Conservation (phyloP, 1,284 basidiomycete species). For the Veloboletus limbatus region DNA sequence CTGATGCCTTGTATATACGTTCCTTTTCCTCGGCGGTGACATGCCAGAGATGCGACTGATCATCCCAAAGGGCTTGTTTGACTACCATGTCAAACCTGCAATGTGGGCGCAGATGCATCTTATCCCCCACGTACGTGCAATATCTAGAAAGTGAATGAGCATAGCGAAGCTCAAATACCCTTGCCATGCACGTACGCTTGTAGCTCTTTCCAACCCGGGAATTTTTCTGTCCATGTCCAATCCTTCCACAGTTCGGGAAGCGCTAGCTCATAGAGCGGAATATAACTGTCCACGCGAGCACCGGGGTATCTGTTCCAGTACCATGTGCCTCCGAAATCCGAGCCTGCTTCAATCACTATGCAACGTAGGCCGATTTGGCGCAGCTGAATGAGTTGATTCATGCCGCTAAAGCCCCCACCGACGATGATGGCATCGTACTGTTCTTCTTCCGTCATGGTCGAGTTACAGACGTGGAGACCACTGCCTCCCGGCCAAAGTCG, state of each 20-base stretch:
- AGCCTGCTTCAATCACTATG: conserved; percentile 14
- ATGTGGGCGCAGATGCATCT: conserved; percentile 13
- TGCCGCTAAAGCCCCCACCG: too few species aligned
- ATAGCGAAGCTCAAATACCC: too few species aligned
- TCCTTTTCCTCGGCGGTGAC: conserved; percentile 9
- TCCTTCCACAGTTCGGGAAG: conserved; percentile 22
- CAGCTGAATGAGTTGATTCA: conserved; percentile 13
- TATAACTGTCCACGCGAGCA: conserved; percentile 14
- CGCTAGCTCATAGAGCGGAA: conserved; percentile 16
- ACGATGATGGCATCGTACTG: conserved; percentile 15
- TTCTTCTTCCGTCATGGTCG: conserved; percentile 10
- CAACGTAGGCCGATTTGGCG: conserved; percentile 16
- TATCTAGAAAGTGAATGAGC: too few species aligned
- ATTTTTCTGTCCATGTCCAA: conserved; percentile 24
- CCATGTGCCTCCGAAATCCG: conserved; percentile 19
- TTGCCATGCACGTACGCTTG: conserved; percentile 13
- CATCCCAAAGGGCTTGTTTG: conserved; percentile 17
- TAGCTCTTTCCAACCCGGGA: conserved; percentile 10
- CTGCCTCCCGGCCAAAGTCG: too few species aligned
- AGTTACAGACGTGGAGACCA: too few species aligned
- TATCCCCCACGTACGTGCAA: conserved; percentile 16
- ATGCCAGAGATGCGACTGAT: conserved; percentile 15
- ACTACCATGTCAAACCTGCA: conserved; percentile 17
- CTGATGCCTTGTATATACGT: conserved; percentile 1
- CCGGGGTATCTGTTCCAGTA: conserved; percentile 24